Evolutionary conservation across 352 stramenopile genomes (phyloP), one percentile per base, ranked within the genome.

Genomic region (Globisporangium parvum): DNA sequence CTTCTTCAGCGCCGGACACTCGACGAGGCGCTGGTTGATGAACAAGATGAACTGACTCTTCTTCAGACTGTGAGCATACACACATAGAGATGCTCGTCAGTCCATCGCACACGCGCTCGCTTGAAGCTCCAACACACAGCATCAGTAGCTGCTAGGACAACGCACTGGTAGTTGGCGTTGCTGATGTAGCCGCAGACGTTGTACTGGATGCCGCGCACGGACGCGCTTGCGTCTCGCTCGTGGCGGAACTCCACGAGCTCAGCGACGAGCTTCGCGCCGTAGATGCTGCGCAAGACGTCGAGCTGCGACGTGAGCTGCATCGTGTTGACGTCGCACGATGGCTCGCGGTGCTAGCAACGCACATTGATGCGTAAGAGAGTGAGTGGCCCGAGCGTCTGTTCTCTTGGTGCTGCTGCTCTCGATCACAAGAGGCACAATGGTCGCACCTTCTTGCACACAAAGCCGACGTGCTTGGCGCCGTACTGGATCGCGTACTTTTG

Each of bases 11-110:
- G 80, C 70, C 46, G 77, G 56, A 49, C 87, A 98, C 33, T 98
- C 90, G 12, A 99, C 96, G 14, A 98, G 75, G 11, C 97, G 89
- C 52, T 98, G 73, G 72, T 99, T 99, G 63, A 99, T 97, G 67
- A 99, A 99, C 14, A 99, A 63, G 41, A 99, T 82, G 47, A 93
- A 95, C 28, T 81, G 76, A 53, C 69, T 88, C 62, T 88, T 91
- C 60, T 87, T 87, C 28, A 91, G 52, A 58, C 85, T 95, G 60
- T n/a, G 20, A 14, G 53, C 21, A 45, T 8, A 41, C 14, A 42
- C 17, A n/a, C n/a, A n/a, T n/a, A n/a, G n/a, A 39, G 4, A 20
- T n/a, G 28, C 42, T 12, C 42, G 15, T 23, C 15, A 37, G 47
- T 51, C 47, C 3, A 23, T 20, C n/a, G n/a, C n/a, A n/a, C n/a